These are phyloP conservation scores for Rhodamnia rubescens DNA, from an alignment of 345 rosid genomes.

Conservation along the genomic window DNA sequence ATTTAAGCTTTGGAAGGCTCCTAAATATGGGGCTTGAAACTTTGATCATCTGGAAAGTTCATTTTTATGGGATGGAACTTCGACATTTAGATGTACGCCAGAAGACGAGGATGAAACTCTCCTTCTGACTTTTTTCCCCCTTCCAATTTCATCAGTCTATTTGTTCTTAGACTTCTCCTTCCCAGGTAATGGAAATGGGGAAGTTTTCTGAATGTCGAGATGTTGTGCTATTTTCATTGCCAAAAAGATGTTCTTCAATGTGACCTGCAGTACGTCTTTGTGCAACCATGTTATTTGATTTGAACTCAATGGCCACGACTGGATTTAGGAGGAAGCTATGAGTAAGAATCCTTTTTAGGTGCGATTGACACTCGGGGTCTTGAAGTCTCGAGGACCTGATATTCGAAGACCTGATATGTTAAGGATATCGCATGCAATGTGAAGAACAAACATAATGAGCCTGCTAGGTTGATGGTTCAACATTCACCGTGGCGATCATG, in stretches of 20 bases:
- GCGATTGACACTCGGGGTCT: background rate
- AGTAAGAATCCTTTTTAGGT: background rate
- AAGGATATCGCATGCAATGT: background rate
- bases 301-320: background rate
- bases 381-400: background rate
- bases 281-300: background rate
- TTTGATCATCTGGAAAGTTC: background rate
- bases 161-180: background rate
- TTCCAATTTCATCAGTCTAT: background rate
- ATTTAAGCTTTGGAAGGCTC: constrained; percentile 96
- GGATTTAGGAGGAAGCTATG: background rate
- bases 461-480: background rate
- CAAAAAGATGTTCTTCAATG: background rate
- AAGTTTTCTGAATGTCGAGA: background rate
- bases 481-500: background rate
- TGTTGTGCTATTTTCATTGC: background rate
- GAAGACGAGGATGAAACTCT: background rate
- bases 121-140: background rate
- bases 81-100: background rate
- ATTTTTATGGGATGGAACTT: background rate
- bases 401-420: background rate
- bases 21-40: constrained; percentile 87
- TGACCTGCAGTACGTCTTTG: background rate
- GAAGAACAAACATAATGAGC: background rate
- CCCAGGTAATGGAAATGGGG: background rate